phyloP scores from a whole-genome alignment of 2,329 filamentous ascomycete species.

The Truncatella angustata region DNA sequence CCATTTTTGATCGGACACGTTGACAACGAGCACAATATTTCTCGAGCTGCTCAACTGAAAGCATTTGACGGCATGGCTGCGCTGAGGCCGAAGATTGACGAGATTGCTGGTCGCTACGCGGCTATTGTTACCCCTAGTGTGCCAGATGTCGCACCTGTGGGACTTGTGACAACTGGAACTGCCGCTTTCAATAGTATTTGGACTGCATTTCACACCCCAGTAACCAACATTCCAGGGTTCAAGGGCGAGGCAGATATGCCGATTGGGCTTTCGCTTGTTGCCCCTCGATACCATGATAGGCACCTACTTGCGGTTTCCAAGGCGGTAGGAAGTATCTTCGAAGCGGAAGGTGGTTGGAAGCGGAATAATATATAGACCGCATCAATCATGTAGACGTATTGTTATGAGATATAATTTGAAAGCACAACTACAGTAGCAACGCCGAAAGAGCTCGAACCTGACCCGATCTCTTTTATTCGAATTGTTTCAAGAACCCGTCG shows the following conservation, averaged over 20 bases:
- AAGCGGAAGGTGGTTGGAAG: conserved; percentile 34
- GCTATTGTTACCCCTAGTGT: conserved; percentile 59
- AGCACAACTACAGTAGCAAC: too few relatives aligned
- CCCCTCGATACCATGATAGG: conserved; percentile 42
- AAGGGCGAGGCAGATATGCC: conserved; percentile 55
- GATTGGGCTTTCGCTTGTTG: conserved; percentile 54
- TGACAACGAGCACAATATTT: conserved; percentile 42
- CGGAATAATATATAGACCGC: conserved; percentile 5
- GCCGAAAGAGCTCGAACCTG: too few relatives aligned
- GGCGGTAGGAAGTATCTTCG: conserved; percentile 37
- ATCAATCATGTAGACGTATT: too few relatives aligned
- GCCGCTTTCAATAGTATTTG: conserved; percentile 49
- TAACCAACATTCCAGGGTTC: conserved; percentile 65
- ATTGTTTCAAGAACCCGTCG: conserved; percentile 14
- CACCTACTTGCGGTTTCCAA: conserved; percentile 38
- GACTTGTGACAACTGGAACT: conserved; percentile 52
- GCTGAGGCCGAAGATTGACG: conserved; percentile 53
- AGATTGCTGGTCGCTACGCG: conserved; percentile 47
- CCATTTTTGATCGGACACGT: conserved; percentile 46
- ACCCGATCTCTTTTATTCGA: conserved; percentile 13
- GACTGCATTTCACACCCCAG: conserved; percentile 61
- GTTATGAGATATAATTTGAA: too few relatives aligned
- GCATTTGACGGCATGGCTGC: conserved; percentile 55
- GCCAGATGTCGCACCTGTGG: conserved; percentile 57
- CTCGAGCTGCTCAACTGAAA: conserved; percentile 46